A percentile compares a stretch with the other conserved stretches of the same genome.
Conservation (phyloP, 805 yeast genomes). For the Candida xyloterini region DNA sequence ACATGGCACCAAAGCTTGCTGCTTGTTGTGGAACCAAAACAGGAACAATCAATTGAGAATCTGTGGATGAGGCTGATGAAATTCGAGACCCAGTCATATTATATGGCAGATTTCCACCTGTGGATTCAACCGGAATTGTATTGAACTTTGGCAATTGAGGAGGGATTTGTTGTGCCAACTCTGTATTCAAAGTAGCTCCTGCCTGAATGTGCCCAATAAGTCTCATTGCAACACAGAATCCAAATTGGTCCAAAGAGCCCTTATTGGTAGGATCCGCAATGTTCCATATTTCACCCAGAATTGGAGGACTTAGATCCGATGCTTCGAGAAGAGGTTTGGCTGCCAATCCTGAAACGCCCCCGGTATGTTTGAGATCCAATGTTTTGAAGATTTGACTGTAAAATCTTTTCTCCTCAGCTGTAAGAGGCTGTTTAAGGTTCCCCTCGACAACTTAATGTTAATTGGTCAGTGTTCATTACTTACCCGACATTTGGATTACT, state of each 20-base stretch:
- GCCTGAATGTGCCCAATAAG: constrained; percentile 83
- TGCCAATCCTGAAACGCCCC: constrained; percentile 83
- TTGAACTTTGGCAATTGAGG: constrained; percentile 60
- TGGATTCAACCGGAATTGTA: constrained; percentile 32
- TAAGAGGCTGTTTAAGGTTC: constrained; percentile 36
- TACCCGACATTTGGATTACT: constrained; percentile 13
- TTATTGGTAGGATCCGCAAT: constrained; percentile 84
- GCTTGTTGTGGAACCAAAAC: constrained; percentile 56
- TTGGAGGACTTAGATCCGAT: constrained; percentile 74
- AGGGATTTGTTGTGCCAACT: constrained; percentile 52
- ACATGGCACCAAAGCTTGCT: constrained; percentile 65
- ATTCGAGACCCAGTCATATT: constrained; percentile 31
- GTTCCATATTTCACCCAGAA: constrained; percentile 91
- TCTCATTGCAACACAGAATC: constrained; percentile 84
- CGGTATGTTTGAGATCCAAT: constrained; percentile 74
- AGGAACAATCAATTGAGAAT: constrained; percentile 39
- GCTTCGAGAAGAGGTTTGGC: constrained; percentile 82
- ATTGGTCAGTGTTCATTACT: not conserved
- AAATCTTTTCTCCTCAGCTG: constrained; percentile 72
- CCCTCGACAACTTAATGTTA: constrained; percentile 14
- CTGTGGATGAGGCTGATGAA: constrained; percentile 33
- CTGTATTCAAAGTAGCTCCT: constrained; percentile 55
- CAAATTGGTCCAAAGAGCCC: constrained; percentile 78
- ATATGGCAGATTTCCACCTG: constrained; percentile 32
- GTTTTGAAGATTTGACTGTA: constrained; percentile 75